Conservation (phyloP, 805 yeast species). For the Schwanniomyces occidentalis region DNA sequence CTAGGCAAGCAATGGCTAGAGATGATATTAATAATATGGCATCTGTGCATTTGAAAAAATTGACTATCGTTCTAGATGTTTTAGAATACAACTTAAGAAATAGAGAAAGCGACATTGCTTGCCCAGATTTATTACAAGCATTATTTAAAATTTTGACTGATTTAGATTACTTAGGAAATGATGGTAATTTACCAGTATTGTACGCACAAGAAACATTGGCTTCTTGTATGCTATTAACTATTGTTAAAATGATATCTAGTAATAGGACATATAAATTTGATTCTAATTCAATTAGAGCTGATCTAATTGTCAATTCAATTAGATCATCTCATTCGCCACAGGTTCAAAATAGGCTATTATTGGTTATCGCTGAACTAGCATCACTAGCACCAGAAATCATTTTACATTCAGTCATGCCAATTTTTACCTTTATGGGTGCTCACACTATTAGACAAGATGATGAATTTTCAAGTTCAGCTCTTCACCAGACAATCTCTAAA, state of each 20-base stretch:
- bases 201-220: constrained; percentile 92
- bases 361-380: constrained; percentile 87
- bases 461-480: constrained; percentile 88
- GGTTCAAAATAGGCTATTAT: constrained; percentile 83
- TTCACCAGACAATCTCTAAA: constrained; percentile 84
- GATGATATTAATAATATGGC: constrained; percentile 76
- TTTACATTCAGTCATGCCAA: constrained; percentile 98
- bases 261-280: constrained; percentile 43
- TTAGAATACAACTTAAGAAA: constrained; percentile 54
- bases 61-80: constrained; percentile 78
- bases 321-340: constrained; percentile 90
- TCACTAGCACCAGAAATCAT: constrained; percentile 87
- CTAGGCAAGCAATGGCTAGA: constrained; percentile 71
- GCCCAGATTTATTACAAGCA: constrained; percentile 49
- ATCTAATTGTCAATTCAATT: constrained; percentile 85
- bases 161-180: constrained; percentile 81
- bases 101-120: constrained; percentile 28
- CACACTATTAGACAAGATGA: constrained; percentile 96
- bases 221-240: constrained; percentile 74
- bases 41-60: constrained; percentile 70
- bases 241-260: constrained; percentile 50
- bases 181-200: constrained; percentile 86
- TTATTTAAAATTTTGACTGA: constrained; percentile 68
- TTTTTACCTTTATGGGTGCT: constrained; percentile 98
- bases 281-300: constrained; percentile 76